Evolutionary conservation across 108 stramenopile genomes (phyloP).

Genomic region (Fistulifera pelliculosa): DNA sequence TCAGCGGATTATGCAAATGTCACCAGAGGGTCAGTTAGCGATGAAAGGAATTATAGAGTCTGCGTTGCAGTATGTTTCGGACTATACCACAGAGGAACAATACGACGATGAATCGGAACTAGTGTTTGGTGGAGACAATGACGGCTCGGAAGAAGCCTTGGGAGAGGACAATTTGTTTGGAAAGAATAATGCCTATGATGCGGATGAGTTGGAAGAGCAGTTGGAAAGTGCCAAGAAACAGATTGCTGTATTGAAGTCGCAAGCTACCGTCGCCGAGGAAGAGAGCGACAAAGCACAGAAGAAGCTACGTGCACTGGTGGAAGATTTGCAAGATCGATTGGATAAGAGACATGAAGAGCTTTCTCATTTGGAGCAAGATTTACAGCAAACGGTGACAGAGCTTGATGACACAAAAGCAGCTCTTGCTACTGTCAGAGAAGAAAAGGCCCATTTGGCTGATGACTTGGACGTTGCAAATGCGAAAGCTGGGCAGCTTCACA

Average conservation of each 20-base stretch:
- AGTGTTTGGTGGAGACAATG: constrained; percentile 37
- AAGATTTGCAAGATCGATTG: constrained; percentile 76
- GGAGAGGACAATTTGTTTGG: constrained; percentile 17
- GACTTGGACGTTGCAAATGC: constrained; percentile 76
- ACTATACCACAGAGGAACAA: constrained; percentile 29
- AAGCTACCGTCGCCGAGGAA: constrained; percentile 36
- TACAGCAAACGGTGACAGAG: constrained; percentile 36
- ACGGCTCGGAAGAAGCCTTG: constrained; percentile 27
- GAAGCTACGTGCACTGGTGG: constrained; percentile 64
- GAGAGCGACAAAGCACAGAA: constrained; percentile 59
- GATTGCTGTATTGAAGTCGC: constrained; percentile 49
- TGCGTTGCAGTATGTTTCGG: constrained; percentile 36
- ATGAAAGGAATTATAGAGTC: constrained; percentile 73
- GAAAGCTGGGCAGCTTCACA: constrained; percentile 68
- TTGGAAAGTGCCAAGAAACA: constrained; percentile 60
- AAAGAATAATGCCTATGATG: constrained; percentile 26
- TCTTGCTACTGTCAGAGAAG: constrained; percentile 53
- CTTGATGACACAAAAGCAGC: constrained; percentile 58
- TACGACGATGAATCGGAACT: constrained; percentile 39
- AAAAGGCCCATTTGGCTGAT: constrained; percentile 70
- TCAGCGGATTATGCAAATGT: constrained; percentile 64
- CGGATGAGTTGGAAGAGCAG: constrained; percentile 36
- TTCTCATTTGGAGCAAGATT: constrained; percentile 46
- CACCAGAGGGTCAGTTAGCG: constrained; percentile 43
- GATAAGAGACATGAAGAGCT: constrained; percentile 62